Base-by-base conservation (phyloP, 257 asterid species). In the Lycium ferocissimum region DNA sequence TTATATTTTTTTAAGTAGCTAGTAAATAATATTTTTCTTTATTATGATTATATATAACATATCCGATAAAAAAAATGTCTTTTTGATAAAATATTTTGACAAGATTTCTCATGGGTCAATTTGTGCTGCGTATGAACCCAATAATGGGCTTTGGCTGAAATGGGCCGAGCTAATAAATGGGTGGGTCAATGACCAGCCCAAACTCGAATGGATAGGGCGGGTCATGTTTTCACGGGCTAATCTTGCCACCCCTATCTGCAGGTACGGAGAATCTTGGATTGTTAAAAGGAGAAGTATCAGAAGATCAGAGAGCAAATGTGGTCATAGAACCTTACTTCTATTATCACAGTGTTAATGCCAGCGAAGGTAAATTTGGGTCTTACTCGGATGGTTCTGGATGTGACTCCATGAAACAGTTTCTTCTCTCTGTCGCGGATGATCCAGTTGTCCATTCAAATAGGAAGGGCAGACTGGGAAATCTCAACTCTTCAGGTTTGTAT, bases 321-420 rank as follows among this genome's bases (percentile, higher is more conserved):
- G 86, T 75, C 12, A 69, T 69, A 75, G 75, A 75, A 83, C 89
- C 90, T 73, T 88, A 87, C 86, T 87, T 86, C 83, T 75, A 35
- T 80, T 54, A 81, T 84, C 88, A 51, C 14, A 81, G 45, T 78
- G 69, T 86, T 17, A 84, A 85, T 85, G 80, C 70, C 38, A 15
- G 79, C 18, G 86, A 84, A 61, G 84, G 87, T 18, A 81, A 53
- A 22, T 73, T 87, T 82, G 90, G 86, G 7, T 81, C 89, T 9
- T 81, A 56, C 20, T 47, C 63, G 0, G 87, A 83, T 67, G 90
- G 84, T 51, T 82, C 84, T 81, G 94, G 88, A 84, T 87, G 83
- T 33, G 93, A 83, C 82, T 63, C 88, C 69, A 83, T 80, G 79
- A 87, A 84, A 65, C 93, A 89, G 79, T 86, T 88, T 63, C 88